A percentile compares a stretch with the other conserved stretches of the same genome.
These are phyloP conservation scores for Galerina marginata DNA, from an alignment of 768 basidiomycete genomes.

Conservation along the genomic window DNA sequence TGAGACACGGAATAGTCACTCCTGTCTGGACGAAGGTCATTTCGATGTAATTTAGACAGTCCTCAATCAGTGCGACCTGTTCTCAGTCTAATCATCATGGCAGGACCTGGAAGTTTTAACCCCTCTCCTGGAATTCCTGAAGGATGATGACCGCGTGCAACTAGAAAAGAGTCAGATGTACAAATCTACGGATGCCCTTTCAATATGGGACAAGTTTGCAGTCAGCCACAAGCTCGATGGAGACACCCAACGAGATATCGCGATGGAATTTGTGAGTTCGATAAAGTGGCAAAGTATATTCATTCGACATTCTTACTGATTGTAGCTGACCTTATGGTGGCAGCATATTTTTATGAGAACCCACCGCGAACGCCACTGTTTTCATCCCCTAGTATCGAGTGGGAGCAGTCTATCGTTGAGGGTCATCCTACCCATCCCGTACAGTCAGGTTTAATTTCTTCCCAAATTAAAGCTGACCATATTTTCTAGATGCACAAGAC, in stretches of 20 bases:
- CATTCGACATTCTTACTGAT: no score
- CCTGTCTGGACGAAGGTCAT: no score
- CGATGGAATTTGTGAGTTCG: conserved; percentile 52
- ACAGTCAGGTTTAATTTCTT: conserved; percentile 11
- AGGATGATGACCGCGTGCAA: conserved; percentile 32
- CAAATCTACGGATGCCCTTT: conserved; percentile 39
- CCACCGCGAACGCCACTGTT: conserved; percentile 52
- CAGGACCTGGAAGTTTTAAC: conserved; percentile 32
- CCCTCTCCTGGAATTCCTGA: conserved; percentile 31
- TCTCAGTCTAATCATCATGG: conserved; percentile 6
- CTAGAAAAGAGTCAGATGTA: conserved; percentile 27
- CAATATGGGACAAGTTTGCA: conserved; percentile 51
- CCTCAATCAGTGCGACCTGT: not conserved
- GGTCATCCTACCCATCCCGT: conserved; percentile 68
- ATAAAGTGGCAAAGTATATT: conserved; percentile 58
- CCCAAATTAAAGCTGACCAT: not conserved
- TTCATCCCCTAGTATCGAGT: conserved; percentile 53
- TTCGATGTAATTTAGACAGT: no score
- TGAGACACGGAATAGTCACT: conserved; percentile 20
- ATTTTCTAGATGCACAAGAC: conserved; percentile 61
- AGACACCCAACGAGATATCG: conserved; percentile 44
- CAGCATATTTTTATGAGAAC: conserved; percentile 54
- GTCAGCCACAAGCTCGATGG: conserved; percentile 39
- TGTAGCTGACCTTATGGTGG: not conserved
- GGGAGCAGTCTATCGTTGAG: conserved; percentile 68